Conservation (phyloP, 2,329 filamentous ascomycete species). For the Phyllosticta capitalensis region DNA sequence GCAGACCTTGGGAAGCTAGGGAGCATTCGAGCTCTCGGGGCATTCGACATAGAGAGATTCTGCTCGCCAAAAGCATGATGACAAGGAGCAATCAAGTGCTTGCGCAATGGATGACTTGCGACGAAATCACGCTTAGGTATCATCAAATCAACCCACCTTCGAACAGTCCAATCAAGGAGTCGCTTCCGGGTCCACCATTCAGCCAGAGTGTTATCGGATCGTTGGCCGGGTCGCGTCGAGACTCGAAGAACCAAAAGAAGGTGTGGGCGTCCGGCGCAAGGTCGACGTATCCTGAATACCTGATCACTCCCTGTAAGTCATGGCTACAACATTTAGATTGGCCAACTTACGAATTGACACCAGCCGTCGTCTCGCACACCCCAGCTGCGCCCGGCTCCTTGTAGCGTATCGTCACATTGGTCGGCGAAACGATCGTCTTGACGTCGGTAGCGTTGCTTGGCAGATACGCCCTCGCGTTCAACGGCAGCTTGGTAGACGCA, state of each 20-base stretch:
- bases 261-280: conserved; percentile 27
- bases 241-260: conserved; percentile 44
- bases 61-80: no score
- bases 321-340: neutral
- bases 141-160: conserved; percentile 24
- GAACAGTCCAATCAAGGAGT: conserved; percentile 48
- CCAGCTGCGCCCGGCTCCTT: conserved; percentile 41
- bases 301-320: conserved; percentile 1
- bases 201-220: conserved; percentile 45
- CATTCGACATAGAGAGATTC: no score
- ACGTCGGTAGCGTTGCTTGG: conserved; percentile 35
- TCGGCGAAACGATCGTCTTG: conserved; percentile 36
- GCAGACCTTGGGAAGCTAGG: no score
- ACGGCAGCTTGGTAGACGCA: conserved; percentile 5
- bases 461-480: conserved; percentile 17
- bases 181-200: conserved; percentile 44
- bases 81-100: neutral
- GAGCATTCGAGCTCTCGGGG: no score
- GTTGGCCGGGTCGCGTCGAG: conserved; percentile 36
- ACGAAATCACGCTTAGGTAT: no score
- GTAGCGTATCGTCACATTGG: conserved; percentile 39
- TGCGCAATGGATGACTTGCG: neutral
- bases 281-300: conserved; percentile 37
- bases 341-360: conserved; percentile 33
- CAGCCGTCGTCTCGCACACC: conserved; percentile 44